phyloP scores from a whole-genome alignment of 257 asterid species.

The Rhazya stricta region DNA sequence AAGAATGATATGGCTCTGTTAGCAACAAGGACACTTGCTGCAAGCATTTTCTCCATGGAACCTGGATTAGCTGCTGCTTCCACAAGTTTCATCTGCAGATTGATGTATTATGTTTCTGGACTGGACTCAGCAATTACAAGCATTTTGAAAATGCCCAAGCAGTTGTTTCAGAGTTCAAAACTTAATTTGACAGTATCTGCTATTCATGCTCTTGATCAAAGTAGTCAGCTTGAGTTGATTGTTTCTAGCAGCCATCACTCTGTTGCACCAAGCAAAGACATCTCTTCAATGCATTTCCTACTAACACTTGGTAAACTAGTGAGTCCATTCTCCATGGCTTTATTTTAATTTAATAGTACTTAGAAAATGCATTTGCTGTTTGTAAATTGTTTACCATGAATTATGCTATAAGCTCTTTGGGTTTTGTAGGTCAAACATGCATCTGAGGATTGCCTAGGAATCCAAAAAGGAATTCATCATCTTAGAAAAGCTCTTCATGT shows the following conservation, averaged over 20 bases:
- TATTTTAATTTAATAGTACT: slow-evolving; percentile 2
- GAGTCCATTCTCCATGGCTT: slow-evolving; percentile 31
- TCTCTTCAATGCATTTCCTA: slow-evolving; percentile 59
- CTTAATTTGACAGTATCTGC: slow-evolving; percentile 64
- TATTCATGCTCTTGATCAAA: slow-evolving; percentile 66
- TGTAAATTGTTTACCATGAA: neutral
- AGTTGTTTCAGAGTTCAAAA: slow-evolving; percentile 57
- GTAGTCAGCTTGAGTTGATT: slow-evolving; percentile 61
- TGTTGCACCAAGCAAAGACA: slow-evolving; percentile 52
- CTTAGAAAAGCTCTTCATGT: slow-evolving; percentile 81
- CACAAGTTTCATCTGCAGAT: slow-evolving; percentile 61
- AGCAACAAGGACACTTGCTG: slow-evolving; percentile 55
- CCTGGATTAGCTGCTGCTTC: slow-evolving; percentile 55
- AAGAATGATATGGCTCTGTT: slow-evolving; percentile 67
- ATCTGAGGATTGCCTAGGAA: slow-evolving; percentile 44
- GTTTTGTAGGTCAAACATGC: slow-evolving; percentile 64
- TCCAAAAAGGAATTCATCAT: slow-evolving; percentile 64
- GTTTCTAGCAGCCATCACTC: slow-evolving; percentile 64
- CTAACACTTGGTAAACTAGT: slow-evolving; percentile 73
- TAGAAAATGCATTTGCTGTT: neutral
- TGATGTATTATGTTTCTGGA: slow-evolving; percentile 67
- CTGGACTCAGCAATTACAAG: slow-evolving; percentile 59
- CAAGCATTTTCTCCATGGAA: slow-evolving; percentile 61
- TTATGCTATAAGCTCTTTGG: slow-evolving; percentile 16
- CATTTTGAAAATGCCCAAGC: slow-evolving; percentile 80